phyloP scores from a whole-genome alignment of 495 filamentous ascomycete species.

The Xylaria grammica region DNA sequence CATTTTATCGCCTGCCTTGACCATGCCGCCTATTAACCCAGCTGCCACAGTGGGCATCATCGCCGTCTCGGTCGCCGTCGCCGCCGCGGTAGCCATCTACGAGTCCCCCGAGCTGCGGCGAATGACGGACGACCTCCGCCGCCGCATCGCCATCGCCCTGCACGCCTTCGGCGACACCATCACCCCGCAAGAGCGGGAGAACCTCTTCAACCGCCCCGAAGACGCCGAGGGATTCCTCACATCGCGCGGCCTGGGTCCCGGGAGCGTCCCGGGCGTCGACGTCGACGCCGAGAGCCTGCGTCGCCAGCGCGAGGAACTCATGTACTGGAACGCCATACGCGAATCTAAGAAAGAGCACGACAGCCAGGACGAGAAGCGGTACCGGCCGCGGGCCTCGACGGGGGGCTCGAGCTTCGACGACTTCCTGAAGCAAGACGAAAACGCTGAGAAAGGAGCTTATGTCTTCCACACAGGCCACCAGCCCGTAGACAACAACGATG shows the following conservation, averaged over 20 bases:
- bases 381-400: slow-evolving; percentile 22
- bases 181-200: slow-evolving; percentile 59
- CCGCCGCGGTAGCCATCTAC: slow-evolving; percentile 84
- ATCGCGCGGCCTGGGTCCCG: slow-evolving; percentile 46
- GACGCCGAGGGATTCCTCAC: slow-evolving; percentile 62
- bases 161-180: slow-evolving; percentile 80
- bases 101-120: slow-evolving; percentile 80
- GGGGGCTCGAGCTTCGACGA: slow-evolving; percentile 58
- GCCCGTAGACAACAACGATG: slow-evolving; percentile 40
- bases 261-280: slow-evolving; percentile 63
- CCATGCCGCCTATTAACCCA: slow-evolving; percentile 39
- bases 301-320: slow-evolving; percentile 72
- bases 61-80: slow-evolving; percentile 74
- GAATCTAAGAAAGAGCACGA: slow-evolving; percentile 44
- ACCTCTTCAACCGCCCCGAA: slow-evolving; percentile 62
- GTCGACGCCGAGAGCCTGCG: slow-evolving; percentile 71
- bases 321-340: slow-evolving; percentile 65
- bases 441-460: slow-evolving; percentile 52
- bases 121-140: slow-evolving; percentile 75
- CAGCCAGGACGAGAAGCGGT: slow-evolving; percentile 26
- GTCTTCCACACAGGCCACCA: slow-evolving; percentile 58
- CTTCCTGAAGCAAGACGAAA: slow-evolving; percentile 51
- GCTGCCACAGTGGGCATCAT: slow-evolving; percentile 73
- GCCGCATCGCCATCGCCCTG: slow-evolving; percentile 77
- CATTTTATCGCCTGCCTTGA: slow-evolving; percentile 38